phyloP scores from a whole-genome alignment of 2,329 filamentous ascomycete genomes.

The Dothideomycetes sp. region DNA sequence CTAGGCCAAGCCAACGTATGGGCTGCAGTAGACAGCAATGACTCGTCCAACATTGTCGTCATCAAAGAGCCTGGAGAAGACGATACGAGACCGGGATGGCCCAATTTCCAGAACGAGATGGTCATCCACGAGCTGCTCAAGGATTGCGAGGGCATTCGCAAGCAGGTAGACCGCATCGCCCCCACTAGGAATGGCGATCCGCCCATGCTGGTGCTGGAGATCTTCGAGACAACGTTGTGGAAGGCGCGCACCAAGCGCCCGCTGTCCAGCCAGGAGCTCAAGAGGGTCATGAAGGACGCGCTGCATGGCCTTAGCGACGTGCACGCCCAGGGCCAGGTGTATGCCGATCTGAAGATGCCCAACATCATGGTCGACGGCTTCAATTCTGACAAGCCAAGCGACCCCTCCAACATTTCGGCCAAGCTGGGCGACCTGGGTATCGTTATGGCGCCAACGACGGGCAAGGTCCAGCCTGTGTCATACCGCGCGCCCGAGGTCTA shows the following conservation, averaged over 20 bases:
- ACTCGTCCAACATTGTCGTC: slow-evolving; percentile 11
- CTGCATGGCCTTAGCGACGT: slow-evolving; percentile 15
- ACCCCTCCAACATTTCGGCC: slow-evolving; percentile 12
- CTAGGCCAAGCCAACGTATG: slow-evolving; percentile 19
- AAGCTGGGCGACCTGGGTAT: slow-evolving; percentile 19
- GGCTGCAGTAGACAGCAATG: slow-evolving; percentile 13
- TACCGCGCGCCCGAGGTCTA: slow-evolving; percentile 20
- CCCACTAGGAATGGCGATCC: slow-evolving; percentile 9
- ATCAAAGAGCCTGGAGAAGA: slow-evolving; percentile 16
- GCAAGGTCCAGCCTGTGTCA: slow-evolving; percentile 17
- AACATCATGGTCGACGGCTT: slow-evolving; percentile 20
- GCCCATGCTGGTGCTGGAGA: slow-evolving; percentile 18
- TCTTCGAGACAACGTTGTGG: slow-evolving; percentile 16
- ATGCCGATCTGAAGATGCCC: slow-evolving; percentile 19
- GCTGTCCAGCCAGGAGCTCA: slow-evolving; percentile 15
- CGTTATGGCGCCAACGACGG: slow-evolving; percentile 15
- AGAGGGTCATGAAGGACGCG: slow-evolving; percentile 13
- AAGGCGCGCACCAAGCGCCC: slow-evolving; percentile 16
- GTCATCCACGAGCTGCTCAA: slow-evolving; percentile 21
- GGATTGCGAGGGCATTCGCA: slow-evolving; percentile 13
- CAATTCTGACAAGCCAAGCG: slow-evolving; percentile 8
- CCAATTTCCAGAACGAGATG: slow-evolving; percentile 18
- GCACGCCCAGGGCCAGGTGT: slow-evolving; percentile 17
- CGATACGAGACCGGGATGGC: slow-evolving; percentile 13
- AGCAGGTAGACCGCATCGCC: slow-evolving; percentile 17